Conservation (phyloP, 2,329 filamentous ascomycete species). For the Colletotrichum noveboracense region DNA sequence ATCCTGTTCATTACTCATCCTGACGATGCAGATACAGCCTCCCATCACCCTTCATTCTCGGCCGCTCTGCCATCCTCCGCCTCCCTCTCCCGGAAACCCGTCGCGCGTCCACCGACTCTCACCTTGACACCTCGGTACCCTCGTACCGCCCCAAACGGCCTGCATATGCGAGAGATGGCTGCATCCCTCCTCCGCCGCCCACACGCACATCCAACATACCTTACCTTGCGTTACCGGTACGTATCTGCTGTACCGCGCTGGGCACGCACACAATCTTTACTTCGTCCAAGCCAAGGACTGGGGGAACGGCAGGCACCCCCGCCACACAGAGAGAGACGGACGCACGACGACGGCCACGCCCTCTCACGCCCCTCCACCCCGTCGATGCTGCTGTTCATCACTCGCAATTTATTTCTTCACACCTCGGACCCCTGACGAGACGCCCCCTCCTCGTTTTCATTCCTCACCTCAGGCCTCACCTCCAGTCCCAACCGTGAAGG, state of each 20-base stretch:
- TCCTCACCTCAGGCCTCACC: background rate
- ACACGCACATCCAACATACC: background rate
- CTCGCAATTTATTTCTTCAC: background rate
- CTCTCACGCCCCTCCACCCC: background rate
- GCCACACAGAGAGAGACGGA: constrained; percentile 12
- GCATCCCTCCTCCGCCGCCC: constrained; percentile 9
- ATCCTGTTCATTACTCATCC: background rate
- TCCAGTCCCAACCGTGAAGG: background rate
- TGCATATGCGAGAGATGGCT: constrained; percentile 24
- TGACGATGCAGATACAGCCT: background rate
- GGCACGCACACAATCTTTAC: constrained; percentile 12
- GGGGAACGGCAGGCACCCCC: constrained; percentile 14
- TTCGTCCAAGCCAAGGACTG: constrained; percentile 21
- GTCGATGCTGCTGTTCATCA: background rate
- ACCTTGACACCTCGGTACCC: constrained; percentile 5
- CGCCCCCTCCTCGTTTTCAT: constrained; percentile 2
- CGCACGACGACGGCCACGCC: constrained; percentile 4
- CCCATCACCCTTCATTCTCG: background rate
- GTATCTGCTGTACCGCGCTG: background rate
- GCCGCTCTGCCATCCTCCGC: background rate
- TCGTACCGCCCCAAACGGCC: constrained; percentile 17
- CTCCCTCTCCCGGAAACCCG: background rate
- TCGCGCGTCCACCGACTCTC: background rate
- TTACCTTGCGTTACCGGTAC: constrained; percentile 2
- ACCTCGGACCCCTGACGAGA: background rate